Conservation (phyloP, 306 rosid species). For the Trichosanthes cucumerina region DNA sequence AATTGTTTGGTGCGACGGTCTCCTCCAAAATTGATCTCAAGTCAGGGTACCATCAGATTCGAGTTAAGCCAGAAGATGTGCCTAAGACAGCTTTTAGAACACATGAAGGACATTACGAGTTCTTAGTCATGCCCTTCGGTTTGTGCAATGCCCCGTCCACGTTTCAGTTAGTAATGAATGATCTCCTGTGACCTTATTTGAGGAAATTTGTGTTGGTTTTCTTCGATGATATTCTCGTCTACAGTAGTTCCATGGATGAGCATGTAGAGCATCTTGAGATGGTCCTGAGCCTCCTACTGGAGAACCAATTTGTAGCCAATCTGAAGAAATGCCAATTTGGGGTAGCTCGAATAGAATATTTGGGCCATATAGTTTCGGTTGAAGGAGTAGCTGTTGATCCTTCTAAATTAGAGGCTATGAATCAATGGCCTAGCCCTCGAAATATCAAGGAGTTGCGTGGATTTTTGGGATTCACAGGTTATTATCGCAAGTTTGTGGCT, state of each 20-base stretch:
- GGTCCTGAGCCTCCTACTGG: fast-evolving
- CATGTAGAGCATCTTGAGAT: fast-evolving
- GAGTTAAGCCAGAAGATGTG: background rate
- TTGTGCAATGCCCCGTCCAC: background rate
- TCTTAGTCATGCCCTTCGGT: background rate
- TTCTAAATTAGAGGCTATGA: background rate
- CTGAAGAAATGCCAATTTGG: background rate
- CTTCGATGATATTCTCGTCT: background rate
- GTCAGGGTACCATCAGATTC: background rate
- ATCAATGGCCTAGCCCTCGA: background rate
- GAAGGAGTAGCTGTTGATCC: background rate
- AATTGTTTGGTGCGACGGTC: background rate
- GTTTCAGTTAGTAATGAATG: background rate
- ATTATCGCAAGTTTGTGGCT: background rate
- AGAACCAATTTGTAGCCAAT: background rate
- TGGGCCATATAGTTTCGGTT: background rate
- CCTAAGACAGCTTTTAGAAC: background rate
- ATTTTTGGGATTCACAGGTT: background rate
- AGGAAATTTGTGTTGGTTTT: background rate
- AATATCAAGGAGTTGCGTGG: background rate
- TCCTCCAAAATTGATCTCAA: background rate
- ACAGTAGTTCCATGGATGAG: background rate
- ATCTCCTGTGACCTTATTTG: background rate
- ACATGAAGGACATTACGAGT: background rate
- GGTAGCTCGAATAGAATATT: no score